Percentiles rank a stretch among this genome's conserved stretches.
phyloP scores from a whole-genome alignment of 352 stramenopile species.

The Phytophthora fragariaefolia region DNA sequence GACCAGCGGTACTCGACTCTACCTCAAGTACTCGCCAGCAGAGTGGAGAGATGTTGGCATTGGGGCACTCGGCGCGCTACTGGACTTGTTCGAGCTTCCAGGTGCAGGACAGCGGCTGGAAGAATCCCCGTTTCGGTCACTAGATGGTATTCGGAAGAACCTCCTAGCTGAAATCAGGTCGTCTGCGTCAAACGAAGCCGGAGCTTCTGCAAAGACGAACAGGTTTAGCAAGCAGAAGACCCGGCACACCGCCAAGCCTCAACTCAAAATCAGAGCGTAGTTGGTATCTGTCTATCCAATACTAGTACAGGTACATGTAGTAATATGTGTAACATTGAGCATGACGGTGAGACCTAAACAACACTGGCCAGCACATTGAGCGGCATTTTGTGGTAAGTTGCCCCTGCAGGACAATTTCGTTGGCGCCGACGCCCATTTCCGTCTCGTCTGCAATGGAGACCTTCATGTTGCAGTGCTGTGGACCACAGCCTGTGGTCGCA shows the following conservation, averaged over 20 bases:
- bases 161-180: conserved; percentile 57
- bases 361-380: background rate
- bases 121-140: conserved; percentile 59
- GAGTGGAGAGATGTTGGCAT: conserved; percentile 78
- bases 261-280: conserved; percentile 20
- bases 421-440: conserved; percentile 9
- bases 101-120: conserved; percentile 30
- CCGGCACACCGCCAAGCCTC: conserved; percentile 22
- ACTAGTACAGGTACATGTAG: background rate
- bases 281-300: background rate
- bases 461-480: background rate
- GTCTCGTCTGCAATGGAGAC: conserved; percentile 9
- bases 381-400: too few species aligned
- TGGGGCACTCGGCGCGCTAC: conserved; percentile 57
- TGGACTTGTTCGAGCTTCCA: conserved; percentile 69
- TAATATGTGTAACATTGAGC: background rate
- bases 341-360: background rate
- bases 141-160: conserved; percentile 59
- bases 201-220: conserved; percentile 6
- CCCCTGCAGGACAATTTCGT: conserved; percentile 3
- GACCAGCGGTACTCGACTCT: conserved; percentile 42
- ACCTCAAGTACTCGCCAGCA: conserved; percentile 70
- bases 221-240: conserved; percentile 20
- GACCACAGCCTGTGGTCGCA: background rate
- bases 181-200: conserved; percentile 3